Evolutionary conservation across 2,329 filamentous ascomycete species (phyloP).

Genomic region (Akanthomyces uredinophilus): DNA sequence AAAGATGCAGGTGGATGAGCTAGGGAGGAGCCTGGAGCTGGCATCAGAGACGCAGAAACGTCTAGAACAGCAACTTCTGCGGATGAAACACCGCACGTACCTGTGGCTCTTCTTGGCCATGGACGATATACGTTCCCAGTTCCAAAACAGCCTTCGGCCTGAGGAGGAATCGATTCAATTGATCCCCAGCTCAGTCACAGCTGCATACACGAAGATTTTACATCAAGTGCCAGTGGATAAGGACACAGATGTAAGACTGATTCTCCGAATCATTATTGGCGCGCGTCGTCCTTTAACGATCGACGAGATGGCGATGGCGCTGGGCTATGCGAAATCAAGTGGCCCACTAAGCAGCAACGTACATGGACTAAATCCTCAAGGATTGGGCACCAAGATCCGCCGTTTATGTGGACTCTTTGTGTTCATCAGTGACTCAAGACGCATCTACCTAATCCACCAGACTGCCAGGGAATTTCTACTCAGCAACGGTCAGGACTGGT

Average conservation of each 20-base stretch:
- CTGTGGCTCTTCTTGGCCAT: neutral
- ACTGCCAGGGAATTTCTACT: slow-evolving; percentile 16
- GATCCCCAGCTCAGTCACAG: neutral
- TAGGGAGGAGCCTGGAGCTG: neutral
- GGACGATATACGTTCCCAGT: slow-evolving; percentile 3
- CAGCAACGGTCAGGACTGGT: neutral
- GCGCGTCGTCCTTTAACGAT: neutral
- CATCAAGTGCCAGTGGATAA: neutral
- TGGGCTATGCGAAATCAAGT: neutral
- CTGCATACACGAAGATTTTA: neutral
- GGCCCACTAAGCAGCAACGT: neutral
- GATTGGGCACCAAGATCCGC: neutral
- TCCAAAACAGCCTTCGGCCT: slow-evolving; percentile 11
- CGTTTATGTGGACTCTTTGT: slow-evolving; percentile 17
- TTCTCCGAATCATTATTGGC: neutral
- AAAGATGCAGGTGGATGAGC: slow-evolving; percentile 1
- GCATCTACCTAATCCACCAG: slow-evolving; percentile 17
- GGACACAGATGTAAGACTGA: neutral
- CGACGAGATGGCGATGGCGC: neutral
- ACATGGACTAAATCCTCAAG: neutral
- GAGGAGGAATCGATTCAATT: slow-evolving; percentile 1
- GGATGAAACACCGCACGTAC: slow-evolving; percentile 4
- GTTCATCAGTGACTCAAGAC: slow-evolving; percentile 11
- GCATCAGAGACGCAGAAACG: neutral
- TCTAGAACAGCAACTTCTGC: neutral